phyloP scores from a whole-genome alignment of 352 stramenopile species.

The Globisporangium apiculatum region DNA sequence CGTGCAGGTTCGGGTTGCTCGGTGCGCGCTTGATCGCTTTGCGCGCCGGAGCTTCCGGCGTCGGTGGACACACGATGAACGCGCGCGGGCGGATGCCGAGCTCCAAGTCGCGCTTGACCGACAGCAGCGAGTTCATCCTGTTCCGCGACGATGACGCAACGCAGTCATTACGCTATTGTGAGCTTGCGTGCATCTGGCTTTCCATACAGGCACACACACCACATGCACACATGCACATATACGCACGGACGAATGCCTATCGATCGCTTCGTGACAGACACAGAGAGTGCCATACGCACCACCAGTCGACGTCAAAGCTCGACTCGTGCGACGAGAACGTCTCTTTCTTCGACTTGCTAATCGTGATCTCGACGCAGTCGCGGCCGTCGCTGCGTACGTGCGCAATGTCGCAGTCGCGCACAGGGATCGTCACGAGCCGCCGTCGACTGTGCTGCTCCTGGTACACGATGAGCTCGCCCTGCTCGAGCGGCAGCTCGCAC shows the following conservation, averaged over 20 bases:
- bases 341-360: slow-evolving; percentile 67
- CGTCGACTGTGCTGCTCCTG: slow-evolving; percentile 50
- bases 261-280: no score
- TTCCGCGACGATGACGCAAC: background rate
- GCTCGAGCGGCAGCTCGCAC: slow-evolving; percentile 57
- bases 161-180: no score
- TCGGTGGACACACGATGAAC: slow-evolving; percentile 55
- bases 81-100: slow-evolving; percentile 49
- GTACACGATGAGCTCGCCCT: slow-evolving; percentile 67
- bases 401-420: slow-evolving; percentile 65
- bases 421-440: slow-evolving; percentile 36
- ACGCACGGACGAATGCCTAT: no score
- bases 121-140: slow-evolving; percentile 77
- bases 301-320: slow-evolving; percentile 85
- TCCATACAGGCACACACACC: no score
- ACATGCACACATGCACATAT: no score
- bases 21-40: slow-evolving; percentile 13
- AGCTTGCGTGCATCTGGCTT: no score
- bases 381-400: slow-evolving; percentile 78
- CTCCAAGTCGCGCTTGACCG: slow-evolving; percentile 71
- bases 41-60: slow-evolving; percentile 20
- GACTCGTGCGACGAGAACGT: slow-evolving; percentile 79
- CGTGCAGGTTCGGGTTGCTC: slow-evolving; percentile 12
- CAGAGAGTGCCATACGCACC: slow-evolving; percentile 24
- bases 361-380: slow-evolving; percentile 75